Percentiles rank a stretch among this genome's conserved stretches.
These are phyloP conservation scores for Dendrobium officinale DNA, from an alignment of 106 monocot genomes.

Conservation along the genomic window DNA sequence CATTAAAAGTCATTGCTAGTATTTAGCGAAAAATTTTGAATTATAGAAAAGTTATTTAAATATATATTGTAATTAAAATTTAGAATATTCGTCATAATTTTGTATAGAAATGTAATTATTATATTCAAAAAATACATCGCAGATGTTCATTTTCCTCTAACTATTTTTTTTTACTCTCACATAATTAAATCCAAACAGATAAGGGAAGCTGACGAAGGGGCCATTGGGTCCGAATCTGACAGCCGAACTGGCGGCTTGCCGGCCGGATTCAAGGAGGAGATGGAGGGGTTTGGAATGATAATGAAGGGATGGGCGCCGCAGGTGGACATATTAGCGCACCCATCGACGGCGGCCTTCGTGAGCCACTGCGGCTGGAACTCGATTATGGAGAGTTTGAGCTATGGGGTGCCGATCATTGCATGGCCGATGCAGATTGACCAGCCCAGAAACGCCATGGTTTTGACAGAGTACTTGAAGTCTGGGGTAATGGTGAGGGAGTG, in stretches of 20 bases:
- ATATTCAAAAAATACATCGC: too few relatives aligned
- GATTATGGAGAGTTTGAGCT: constrained; percentile 13
- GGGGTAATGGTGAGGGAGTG: constrained; percentile 10
- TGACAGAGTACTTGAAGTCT: constrained; percentile 6
- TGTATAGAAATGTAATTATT: too few relatives aligned
- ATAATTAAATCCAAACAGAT: not conserved
- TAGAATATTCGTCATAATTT: too few relatives aligned
- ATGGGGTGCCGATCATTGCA: constrained; percentile 11
- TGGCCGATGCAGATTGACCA: constrained; percentile 18
- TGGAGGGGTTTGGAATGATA: constrained; percentile 3
- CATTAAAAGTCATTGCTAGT: too few relatives aligned
- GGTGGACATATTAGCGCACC: constrained; percentile 9
- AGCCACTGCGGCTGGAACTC: constrained; percentile 85
- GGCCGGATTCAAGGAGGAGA: not conserved
- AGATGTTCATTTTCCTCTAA: too few relatives aligned
- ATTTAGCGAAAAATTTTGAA: too few relatives aligned
- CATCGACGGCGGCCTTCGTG: constrained; percentile 46
- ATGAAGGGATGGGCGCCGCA: constrained; percentile 17
- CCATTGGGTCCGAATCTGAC: not conserved
- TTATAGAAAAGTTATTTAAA: too few relatives aligned
- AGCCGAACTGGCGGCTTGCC: not conserved
- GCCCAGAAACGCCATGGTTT: constrained; percentile 12
- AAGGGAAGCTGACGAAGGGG: constrained; percentile 12
- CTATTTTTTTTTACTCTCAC: not conserved
- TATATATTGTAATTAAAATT: too few relatives aligned